phyloP scores from a whole-genome alignment of 2,329 filamentous ascomycete species.

The Aspergillus neoniger region DNA sequence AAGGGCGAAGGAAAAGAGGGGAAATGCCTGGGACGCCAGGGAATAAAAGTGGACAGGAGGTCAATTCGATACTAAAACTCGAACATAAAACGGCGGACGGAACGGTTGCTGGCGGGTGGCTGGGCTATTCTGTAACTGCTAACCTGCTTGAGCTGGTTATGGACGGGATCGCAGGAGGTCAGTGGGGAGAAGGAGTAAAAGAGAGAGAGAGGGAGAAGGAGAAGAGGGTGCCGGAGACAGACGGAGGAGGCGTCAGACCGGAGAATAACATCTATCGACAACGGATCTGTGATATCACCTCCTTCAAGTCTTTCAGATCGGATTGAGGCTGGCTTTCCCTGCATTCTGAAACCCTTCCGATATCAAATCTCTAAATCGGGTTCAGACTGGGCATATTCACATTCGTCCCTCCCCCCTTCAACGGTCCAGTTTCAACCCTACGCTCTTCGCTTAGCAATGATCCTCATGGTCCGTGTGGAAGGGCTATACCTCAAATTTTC shows the following conservation, averaged over 20 bases:
- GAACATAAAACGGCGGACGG: constrained; percentile 16
- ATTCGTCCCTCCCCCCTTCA: background rate
- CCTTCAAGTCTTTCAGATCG: background rate
- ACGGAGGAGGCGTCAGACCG: constrained; percentile 15
- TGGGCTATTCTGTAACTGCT: constrained; percentile 1
- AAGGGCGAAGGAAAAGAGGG: background rate
- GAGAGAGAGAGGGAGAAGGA: no score
- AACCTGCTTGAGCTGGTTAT: no score
- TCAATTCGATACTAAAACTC: constrained; percentile 3
- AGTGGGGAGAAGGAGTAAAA: constrained; percentile 11
- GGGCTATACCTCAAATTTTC: background rate
- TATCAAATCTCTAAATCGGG: background rate
- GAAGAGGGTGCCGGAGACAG: no score
- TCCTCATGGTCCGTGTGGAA: background rate
- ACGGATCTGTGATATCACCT: constrained; percentile 19
- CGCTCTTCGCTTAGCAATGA: background rate
- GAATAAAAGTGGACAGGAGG: background rate
- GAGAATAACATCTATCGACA: constrained; percentile 14
- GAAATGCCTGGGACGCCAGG: background rate
- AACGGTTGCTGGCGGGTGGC: constrained; percentile 11
- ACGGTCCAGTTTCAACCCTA: background rate
- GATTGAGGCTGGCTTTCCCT: background rate
- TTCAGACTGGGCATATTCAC: background rate
- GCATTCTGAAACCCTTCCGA: background rate
- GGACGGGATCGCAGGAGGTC: constrained; percentile 8